Percentiles rank a stretch among this genome's conserved stretches.
These are phyloP conservation scores for Ogataea hybrid DNA, from an alignment of 1,139 yeast genomes.

Conservation along the genomic window DNA sequence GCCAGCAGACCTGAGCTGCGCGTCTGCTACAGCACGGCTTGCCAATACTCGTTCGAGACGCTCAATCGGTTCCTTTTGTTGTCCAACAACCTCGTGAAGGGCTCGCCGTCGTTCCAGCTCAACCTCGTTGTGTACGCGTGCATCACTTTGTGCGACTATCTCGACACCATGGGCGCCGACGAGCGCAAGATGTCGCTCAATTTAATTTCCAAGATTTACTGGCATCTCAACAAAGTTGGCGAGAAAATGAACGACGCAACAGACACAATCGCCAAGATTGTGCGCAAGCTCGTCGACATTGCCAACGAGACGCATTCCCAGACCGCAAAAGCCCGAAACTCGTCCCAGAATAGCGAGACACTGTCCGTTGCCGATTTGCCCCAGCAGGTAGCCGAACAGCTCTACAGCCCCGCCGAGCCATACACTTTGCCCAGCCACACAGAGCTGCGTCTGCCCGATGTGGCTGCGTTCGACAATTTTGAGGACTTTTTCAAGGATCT, in stretches of 20 bases:
- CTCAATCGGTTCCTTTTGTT: constrained; percentile 41
- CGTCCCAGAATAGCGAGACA: constrained; percentile 23
- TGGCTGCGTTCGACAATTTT: constrained; percentile 43
- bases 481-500: constrained; percentile 49
- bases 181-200: constrained; percentile 40
- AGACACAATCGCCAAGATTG: constrained; percentile 51
- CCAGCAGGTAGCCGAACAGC: neutral
- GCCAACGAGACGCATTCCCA: constrained; percentile 30
- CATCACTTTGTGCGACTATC: constrained; percentile 45
- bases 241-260: constrained; percentile 53
- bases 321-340: neutral
- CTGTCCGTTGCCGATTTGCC: constrained; percentile 23
- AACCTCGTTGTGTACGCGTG: constrained; percentile 52
- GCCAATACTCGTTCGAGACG: constrained; percentile 39
- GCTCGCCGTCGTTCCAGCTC: constrained; percentile 49
- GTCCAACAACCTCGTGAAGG: constrained; percentile 43
- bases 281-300: constrained; percentile 46
- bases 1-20: constrained; percentile 1
- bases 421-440: constrained; percentile 6
- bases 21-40: constrained; percentile 37
- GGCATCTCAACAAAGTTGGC: constrained; percentile 54
- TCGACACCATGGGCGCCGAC: constrained; percentile 35
- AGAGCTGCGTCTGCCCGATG: constrained; percentile 36
- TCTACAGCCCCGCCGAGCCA: constrained; percentile 10
- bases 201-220: constrained; percentile 47